These are phyloP conservation scores for Apiotrichum laibachii DNA, from an alignment of 1,284 basidiomycete genomes.

Conservation along the genomic window DNA sequence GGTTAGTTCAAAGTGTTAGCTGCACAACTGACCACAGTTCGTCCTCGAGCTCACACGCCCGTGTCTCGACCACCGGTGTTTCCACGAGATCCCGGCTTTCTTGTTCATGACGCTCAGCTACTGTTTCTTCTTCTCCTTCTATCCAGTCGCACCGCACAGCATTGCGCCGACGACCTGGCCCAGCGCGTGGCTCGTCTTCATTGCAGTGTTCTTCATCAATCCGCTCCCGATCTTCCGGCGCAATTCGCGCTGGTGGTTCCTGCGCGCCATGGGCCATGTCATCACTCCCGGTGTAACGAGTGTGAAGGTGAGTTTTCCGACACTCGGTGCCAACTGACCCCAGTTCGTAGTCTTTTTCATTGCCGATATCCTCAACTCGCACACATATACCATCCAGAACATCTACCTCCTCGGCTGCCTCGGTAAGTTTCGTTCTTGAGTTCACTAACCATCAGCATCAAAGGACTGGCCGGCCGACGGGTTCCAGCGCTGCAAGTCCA, in stretches of 20 bases:
- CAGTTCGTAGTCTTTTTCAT: conserved; percentile 55
- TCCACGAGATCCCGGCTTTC: conserved; percentile 77
- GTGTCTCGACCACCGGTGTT: conserved; percentile 74
- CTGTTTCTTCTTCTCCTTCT: conserved; percentile 82
- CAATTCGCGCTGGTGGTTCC: conserved; percentile 73
- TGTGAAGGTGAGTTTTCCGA: conserved; percentile 52
- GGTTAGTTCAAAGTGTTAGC: not conserved
- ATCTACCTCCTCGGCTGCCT: conserved; percentile 56
- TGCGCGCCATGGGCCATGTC: conserved; percentile 63
- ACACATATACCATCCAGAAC: conserved; percentile 70
- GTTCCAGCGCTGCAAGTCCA: conserved; percentile 64
- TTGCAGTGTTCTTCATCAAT: conserved; percentile 64
- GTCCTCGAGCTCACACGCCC: conserved; percentile 86
- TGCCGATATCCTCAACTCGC: conserved; percentile 75
- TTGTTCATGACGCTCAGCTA: conserved; percentile 71
- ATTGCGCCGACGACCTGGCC: conserved; percentile 69
- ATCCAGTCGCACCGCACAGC: conserved; percentile 58
- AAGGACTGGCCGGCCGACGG: conserved; percentile 37
- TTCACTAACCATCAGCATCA: conserved; percentile 36
- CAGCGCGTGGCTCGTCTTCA: conserved; percentile 73
- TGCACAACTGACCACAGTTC: conserved; percentile 68
- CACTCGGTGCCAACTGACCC: conserved; percentile 60
- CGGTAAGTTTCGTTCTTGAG: conserved; percentile 41
- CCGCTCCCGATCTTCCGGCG: conserved; percentile 69
- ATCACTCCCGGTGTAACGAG: conserved; percentile 66